Evolutionary conservation across 2,329 filamentous ascomycete genomes (phyloP).

Genomic region (Fusarium euwallaceae): DNA sequence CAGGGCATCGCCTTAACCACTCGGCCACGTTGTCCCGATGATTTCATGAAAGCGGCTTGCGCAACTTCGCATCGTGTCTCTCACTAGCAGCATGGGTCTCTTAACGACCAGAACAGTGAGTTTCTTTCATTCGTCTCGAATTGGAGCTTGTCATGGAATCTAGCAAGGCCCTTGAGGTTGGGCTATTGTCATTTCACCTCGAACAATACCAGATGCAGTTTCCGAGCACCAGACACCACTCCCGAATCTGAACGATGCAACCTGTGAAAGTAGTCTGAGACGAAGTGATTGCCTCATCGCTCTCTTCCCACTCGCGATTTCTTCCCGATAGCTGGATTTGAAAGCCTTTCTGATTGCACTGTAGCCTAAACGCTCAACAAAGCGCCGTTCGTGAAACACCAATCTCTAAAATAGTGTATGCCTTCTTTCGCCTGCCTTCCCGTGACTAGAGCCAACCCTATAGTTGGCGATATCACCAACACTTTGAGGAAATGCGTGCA

Average conservation of each 20-base stretch:
- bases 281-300: neutral
- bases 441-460: neutral
- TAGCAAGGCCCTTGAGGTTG: neutral
- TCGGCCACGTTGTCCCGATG: neutral
- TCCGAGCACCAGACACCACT: neutral
- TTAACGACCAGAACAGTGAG: neutral
- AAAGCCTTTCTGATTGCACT: neutral
- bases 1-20: conserved; percentile 3
- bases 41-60: neutral
- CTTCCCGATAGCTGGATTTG: neutral
- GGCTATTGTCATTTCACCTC: neutral
- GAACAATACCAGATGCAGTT: neutral
- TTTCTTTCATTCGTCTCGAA: neutral
- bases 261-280: neutral
- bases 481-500: neutral
- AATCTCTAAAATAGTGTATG: neutral
- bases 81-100: neutral
- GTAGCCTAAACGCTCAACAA: no score
- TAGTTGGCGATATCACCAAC: neutral
- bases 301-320: neutral
- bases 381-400: no score
- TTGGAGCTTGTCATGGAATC: neutral
- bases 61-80: neutral
- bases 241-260: neutral
- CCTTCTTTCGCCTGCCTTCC: neutral